Conservation (phyloP, 2,329 filamentous ascomycete genomes). For the Colletotrichum sp. region DNA sequence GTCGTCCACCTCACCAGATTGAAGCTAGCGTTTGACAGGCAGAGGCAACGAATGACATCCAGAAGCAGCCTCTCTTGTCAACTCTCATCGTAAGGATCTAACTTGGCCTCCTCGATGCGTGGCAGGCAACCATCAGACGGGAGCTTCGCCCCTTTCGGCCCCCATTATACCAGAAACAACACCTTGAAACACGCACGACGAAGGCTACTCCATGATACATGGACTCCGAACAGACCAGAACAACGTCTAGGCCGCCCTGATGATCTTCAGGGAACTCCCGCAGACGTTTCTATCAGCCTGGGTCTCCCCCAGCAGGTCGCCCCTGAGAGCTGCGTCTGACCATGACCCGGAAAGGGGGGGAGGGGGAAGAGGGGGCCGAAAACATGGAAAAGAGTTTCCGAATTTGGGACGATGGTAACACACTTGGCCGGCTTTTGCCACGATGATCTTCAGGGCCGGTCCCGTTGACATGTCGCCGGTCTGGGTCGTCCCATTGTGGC, state of each 20-base stretch:
- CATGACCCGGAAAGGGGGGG: not conserved
- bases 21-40: not conserved
- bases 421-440: not conserved
- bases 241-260: not conserved
- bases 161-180: not conserved
- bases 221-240: accelerated
- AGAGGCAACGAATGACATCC: not conserved
- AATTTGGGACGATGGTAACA: not conserved
- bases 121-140: not conserved
- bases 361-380: not conserved
- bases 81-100: not conserved
- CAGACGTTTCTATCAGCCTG: not conserved
- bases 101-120: not conserved
- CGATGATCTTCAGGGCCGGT: not conserved
- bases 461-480: not conserved
- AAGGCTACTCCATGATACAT: not conserved
- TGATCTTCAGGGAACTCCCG: not conserved
- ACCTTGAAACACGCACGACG: not conserved
- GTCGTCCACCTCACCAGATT: not conserved
- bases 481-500: not conserved
- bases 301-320: not conserved
- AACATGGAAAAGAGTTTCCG: not conserved
- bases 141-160: not conserved
- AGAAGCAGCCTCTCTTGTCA: not conserved
- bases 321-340: not conserved